Conservation (phyloP, 164 flowering plant species). For the Paratinospora sagittata region DNA sequence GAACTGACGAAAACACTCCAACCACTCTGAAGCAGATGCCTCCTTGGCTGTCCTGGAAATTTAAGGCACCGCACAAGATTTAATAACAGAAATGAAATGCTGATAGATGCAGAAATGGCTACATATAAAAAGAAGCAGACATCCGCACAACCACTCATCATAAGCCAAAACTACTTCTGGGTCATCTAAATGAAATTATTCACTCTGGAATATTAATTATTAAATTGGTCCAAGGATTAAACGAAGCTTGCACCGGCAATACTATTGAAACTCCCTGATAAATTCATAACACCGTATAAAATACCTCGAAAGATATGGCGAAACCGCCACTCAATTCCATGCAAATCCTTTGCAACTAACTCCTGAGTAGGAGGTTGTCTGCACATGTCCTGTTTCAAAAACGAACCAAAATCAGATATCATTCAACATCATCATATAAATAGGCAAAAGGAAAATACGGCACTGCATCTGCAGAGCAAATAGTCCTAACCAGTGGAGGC, state of each 20-base stretch:
- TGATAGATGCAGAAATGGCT: background rate
- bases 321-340: conserved; percentile 91
- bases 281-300: too few species aligned
- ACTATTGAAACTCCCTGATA: too few species aligned
- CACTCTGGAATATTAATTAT: background rate
- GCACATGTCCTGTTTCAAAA: conserved; percentile 68
- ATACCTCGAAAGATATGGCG: conserved; percentile 93
- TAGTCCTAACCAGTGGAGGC: conserved; percentile 71
- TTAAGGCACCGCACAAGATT: background rate
- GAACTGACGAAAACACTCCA: conserved; percentile 99
- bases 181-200: background rate
- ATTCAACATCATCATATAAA: background rate
- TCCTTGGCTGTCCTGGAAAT: conserved; percentile 81
- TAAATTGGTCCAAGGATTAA: background rate
- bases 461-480: background rate
- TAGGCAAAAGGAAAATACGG: background rate
- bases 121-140: background rate
- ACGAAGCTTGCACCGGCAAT: background rate
- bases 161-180: background rate
- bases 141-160: background rate
- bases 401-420: background rate
- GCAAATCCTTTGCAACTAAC: conserved; percentile 88
- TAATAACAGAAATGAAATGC: background rate
- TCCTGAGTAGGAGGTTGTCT: conserved; percentile 96
- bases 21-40: conserved; percentile 96